These are phyloP conservation scores for Eucalyptus regnans DNA, from an alignment of 345 rosid genomes.

Conservation along the genomic window DNA sequence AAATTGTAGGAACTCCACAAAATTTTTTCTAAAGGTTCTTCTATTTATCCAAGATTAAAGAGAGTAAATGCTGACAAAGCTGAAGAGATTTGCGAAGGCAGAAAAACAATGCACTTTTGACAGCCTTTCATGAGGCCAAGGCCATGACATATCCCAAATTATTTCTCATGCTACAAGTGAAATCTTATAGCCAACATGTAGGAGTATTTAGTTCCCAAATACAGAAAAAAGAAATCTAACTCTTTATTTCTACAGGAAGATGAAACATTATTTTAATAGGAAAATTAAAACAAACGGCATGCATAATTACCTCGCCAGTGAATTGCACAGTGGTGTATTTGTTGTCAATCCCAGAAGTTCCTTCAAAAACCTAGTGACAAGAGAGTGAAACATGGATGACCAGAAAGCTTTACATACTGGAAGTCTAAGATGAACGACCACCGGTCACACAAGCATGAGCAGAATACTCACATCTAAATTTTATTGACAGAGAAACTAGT, in stretches of 20 bases:
- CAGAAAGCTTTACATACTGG: neutral
- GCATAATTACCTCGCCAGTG: conserved; percentile 64
- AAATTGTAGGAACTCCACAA: neutral
- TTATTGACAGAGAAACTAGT: neutral
- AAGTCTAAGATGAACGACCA: neutral
- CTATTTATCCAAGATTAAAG: neutral
- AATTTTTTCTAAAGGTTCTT: neutral
- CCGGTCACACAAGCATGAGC: neutral
- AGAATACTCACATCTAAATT: neutral
- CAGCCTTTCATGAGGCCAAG: neutral
- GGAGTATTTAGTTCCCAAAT: neutral
- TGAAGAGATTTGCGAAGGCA: neutral
- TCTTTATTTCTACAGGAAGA: neutral
- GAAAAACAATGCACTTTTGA: neutral
- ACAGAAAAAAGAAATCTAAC: neutral
- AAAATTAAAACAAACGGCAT: neutral
- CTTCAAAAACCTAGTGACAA: conserved; percentile 64
- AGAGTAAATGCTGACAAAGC: neutral
- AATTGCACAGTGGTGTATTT: conserved; percentile 85
- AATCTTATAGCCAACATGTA: neutral
- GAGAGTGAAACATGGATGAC: neutral
- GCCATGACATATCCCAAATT: neutral
- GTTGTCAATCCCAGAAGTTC: conserved; percentile 93
- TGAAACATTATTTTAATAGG: neutral
- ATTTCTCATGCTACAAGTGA: neutral